These are phyloP conservation scores for Candolleomyces aberdarensis DNA, from an alignment of 768 basidiomycete species.

Conservation along the genomic window DNA sequence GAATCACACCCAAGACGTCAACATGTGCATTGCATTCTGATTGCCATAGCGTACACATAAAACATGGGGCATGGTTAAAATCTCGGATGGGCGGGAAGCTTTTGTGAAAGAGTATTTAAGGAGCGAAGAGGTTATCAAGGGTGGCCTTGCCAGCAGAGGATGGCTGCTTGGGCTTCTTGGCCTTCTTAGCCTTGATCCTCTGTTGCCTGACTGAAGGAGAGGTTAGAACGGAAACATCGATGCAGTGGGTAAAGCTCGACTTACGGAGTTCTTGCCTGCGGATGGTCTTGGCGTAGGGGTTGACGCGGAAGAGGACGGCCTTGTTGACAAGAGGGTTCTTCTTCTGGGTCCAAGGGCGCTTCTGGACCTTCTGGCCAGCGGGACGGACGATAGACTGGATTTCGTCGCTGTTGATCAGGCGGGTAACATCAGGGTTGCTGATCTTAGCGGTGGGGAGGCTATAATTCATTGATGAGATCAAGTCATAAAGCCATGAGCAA, in stretches of 20 bases:
- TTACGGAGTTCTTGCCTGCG: slow-evolving; percentile 84
- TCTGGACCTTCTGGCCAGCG: slow-evolving; percentile 78
- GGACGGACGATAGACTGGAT: slow-evolving; percentile 96
- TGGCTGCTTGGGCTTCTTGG: slow-evolving; percentile 62
- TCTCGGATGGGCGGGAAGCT: neutral
- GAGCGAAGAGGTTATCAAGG: slow-evolving; percentile 81
- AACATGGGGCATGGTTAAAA: slow-evolving; percentile 8
- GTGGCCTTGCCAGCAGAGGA: slow-evolving; percentile 76
- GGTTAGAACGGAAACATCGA: neutral
- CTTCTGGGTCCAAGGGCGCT: slow-evolving; percentile 98
- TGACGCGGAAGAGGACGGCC: slow-evolving; percentile 92
- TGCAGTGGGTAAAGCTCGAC: slow-evolving; percentile 28
- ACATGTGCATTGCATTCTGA: neutral
- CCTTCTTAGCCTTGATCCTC: slow-evolving; percentile 61
- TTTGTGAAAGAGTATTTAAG: slow-evolving; percentile 43
- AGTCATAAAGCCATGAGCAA: neutral
- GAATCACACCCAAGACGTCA: neutral
- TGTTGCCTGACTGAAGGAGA: slow-evolving; percentile 69
- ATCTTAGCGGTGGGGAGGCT: slow-evolving; percentile 97
- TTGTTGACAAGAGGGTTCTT: slow-evolving; percentile 98
- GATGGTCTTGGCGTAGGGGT: slow-evolving; percentile 96
- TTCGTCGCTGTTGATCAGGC: slow-evolving; percentile 97
- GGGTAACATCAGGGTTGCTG: slow-evolving; percentile 93
- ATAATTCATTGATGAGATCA: neutral
- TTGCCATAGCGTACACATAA: slow-evolving; percentile 3